Conservation (phyloP, 2,329 filamentous ascomycete genomes). For the Alternaria brassicae region DNA sequence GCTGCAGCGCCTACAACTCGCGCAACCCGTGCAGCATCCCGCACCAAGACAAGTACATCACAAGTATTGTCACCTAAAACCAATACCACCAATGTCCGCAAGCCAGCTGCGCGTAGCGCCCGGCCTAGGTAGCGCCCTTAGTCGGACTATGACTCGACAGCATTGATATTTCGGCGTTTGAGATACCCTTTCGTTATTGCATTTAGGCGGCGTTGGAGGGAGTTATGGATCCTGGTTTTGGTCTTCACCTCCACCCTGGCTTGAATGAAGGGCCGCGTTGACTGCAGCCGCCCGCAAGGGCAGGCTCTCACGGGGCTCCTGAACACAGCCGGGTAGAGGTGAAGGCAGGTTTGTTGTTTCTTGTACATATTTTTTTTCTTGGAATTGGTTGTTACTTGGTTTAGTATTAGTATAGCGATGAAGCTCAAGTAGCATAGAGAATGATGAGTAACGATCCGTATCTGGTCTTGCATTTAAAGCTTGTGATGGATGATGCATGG, state of each 20-base stretch:
- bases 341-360: background rate
- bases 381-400: background rate
- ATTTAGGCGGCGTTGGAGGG: constrained; percentile 17
- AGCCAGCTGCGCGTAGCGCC: constrained; percentile 27
- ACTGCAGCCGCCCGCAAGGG: constrained; percentile 25
- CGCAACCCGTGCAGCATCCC: constrained; percentile 35
- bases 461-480: background rate
- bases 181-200: constrained; percentile 16
- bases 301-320: constrained; percentile 22
- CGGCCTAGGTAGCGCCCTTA: constrained; percentile 30
- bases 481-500: background rate
- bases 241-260: constrained; percentile 10
- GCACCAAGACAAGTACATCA: constrained; percentile 23
- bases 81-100: constrained; percentile 24
- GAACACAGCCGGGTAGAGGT: constrained; percentile 20
- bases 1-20: constrained; percentile 17
- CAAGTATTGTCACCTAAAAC: constrained; percentile 37
- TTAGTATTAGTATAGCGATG: background rate
- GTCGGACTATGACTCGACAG: constrained; percentile 13
- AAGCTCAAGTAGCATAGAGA: constrained; percentile 1
- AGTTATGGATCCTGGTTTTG: background rate
- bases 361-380: background rate
- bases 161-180: constrained; percentile 23
- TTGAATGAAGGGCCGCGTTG: constrained; percentile 20
- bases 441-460: constrained; percentile 6